A percentile compares a stretch with the other conserved stretches of the same genome.
phyloP scores from a whole-genome alignment of 345 rosid species.

The Eucalyptus erythrocorys region DNA sequence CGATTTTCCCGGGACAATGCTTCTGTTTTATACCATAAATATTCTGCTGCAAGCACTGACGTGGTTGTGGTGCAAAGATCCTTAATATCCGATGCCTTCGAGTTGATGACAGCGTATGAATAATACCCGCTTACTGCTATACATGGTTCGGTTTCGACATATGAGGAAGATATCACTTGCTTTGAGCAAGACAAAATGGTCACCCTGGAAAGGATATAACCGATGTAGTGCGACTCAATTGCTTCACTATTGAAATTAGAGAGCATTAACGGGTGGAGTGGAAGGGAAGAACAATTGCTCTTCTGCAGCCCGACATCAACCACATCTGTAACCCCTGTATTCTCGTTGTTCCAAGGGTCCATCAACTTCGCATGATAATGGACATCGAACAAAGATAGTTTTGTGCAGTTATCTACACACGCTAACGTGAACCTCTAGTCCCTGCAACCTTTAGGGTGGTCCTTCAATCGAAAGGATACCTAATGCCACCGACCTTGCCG shows the following conservation, averaged over 20 bases:
- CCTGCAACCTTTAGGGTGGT: accelerated
- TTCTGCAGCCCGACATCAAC: not conserved
- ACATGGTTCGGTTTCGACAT: not conserved
- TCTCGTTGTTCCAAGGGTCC: not conserved
- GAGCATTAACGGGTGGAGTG: not conserved
- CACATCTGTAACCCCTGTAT: not conserved
- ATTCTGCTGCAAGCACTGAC: not conserved
- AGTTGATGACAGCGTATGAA: not conserved
- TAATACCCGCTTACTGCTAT: not conserved
- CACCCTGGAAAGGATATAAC: not conserved
- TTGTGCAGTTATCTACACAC: not conserved
- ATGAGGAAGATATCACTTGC: not conserved
- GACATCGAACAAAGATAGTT: not conserved
- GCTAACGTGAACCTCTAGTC: accelerated
- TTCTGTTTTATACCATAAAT: not conserved
- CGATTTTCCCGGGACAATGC: not conserved
- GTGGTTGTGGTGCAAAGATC: not conserved
- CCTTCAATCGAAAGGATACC: not conserved
- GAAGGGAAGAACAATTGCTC: not conserved
- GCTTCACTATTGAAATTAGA: not conserved
- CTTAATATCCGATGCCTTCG: not conserved
- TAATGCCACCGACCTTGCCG: accelerated
- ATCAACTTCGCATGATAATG: not conserved
- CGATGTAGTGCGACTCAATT: not conserved
- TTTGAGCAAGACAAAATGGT: not conserved